phyloP scores from a whole-genome alignment of 371 early-diverging fungal genomes.

The Haplosporangium sp. region DNA sequence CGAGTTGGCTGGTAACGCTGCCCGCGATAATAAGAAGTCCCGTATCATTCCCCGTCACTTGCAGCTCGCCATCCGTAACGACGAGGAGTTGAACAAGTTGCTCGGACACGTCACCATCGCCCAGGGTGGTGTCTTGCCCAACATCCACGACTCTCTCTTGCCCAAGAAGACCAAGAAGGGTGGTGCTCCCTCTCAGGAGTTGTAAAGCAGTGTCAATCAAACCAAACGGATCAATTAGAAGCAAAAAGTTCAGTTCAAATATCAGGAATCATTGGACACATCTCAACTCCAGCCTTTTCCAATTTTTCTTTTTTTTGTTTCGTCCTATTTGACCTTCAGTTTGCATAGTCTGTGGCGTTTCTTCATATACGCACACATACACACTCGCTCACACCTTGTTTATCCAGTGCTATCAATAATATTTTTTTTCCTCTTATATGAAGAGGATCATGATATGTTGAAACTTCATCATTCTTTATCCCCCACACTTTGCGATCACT shows the following conservation, averaged over 20 bases:
- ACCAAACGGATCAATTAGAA: constrained; percentile 11
- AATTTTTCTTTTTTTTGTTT: too few species aligned
- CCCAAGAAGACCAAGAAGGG: constrained; percentile 82
- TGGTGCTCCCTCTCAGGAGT: constrained; percentile 64
- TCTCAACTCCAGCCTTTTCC: too few species aligned
- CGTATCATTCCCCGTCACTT: constrained; percentile 94
- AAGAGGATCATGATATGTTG: too few species aligned
- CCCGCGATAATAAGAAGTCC: constrained; percentile 96
- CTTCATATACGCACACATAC: too few species aligned
- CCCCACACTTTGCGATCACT: not conserved
- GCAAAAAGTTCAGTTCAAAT: not conserved
- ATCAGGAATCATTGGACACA: too few species aligned
- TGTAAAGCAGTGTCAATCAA: constrained; percentile 43
- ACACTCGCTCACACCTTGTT: too few species aligned
- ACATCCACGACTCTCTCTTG: constrained; percentile 81
- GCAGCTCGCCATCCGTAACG: constrained; percentile 95
- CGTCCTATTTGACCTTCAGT: too few species aligned
- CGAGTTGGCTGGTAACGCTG: constrained; percentile 96
- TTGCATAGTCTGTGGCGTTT: too few species aligned
- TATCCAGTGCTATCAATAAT: too few species aligned
- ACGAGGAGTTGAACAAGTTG: constrained; percentile 96
- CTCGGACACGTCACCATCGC: constrained; percentile 91
- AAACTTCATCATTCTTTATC: too few species aligned
- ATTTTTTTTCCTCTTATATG: too few species aligned
- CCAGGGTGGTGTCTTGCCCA: constrained; percentile 91